Conservation (phyloP, 495 filamentous ascomycete species). For the Ascobolus immersus region DNA sequence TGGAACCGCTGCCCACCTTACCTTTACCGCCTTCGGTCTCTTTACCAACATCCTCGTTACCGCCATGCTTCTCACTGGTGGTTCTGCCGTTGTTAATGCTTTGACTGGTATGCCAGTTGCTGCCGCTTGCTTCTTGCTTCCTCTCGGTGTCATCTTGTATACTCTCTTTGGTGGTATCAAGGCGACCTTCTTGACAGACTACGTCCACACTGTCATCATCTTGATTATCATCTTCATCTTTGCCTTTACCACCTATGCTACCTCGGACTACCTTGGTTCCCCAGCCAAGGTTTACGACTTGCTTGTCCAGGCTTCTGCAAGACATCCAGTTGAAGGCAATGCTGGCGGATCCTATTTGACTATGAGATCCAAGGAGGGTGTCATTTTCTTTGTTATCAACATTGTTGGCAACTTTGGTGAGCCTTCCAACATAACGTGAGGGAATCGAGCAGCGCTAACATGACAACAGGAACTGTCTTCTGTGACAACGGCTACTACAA, state of each 20-base stretch:
- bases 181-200: conserved; percentile 41
- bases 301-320: conserved; percentile 38
- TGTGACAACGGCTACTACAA: conserved; percentile 46
- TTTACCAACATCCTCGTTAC: conserved; percentile 71
- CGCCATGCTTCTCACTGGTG: conserved; percentile 79
- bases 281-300: conserved; percentile 61
- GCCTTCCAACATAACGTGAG: conserved; percentile 59
- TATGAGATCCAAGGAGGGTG: conserved; percentile 67
- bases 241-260: conserved; percentile 63
- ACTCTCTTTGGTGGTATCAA: conserved; percentile 62
- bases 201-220: conserved; percentile 68
- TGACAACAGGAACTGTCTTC: conserved; percentile 6
- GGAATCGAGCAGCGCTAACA: no score
- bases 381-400: conserved; percentile 93
- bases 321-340: conserved; percentile 65
- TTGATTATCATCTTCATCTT: conserved; percentile 79
- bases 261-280: conserved; percentile 48
- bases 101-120: conserved; percentile 68
- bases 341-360: conserved; percentile 67
- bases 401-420: conserved; percentile 57
- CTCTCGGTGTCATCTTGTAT: conserved; percentile 60
- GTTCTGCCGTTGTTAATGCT: conserved; percentile 60
- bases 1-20: conserved; percentile 38
- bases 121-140: conserved; percentile 76
- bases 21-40: conserved; percentile 59